Evolutionary conservation across 2,329 filamentous ascomycete species (phyloP), one percentile per base, ranked within the genome.

Genomic region (Dactylellina cionopaga): DNA sequence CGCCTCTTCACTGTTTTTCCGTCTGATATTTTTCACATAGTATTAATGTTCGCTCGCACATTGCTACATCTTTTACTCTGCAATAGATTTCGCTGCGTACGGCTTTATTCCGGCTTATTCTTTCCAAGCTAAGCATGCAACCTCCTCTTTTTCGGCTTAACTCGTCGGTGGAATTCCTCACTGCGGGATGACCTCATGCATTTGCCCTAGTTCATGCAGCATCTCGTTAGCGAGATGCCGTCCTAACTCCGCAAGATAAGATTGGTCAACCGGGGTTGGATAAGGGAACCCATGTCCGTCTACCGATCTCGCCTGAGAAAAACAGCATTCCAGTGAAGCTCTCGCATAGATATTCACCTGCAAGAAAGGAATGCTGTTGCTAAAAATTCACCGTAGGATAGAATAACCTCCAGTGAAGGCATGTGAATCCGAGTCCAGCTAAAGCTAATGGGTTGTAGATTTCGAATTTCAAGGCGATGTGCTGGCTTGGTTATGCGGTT

Each of bases 181-280:
- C 65, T 71, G 56, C 56, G 47, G 56, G 47, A 62, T 71, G 65
- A 71, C 58, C 65, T 71, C 65, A 71, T 69, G 47, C 47, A 55
- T 31, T 22, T 54, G 39, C 51, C 27, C 29, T 17, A 25, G 33
- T 27, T 13, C 6, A 43, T 39, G 43, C 13, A 10, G 64, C 56
- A 55, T 29, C n/a, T 9, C 19, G 31, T 41, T 51, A 56, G 65
- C 65, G 65, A 71, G 65, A 62, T 71, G 65, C 56, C 65, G 65
- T 47, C 41, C 65, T 47, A 25, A 44, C 51, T 71, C 65, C 65
- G 65, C 54, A 43, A 27, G 65, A 63, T 71, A 71, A 63, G 31
- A 43, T 13, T 24, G n/a, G 25, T 31, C 29, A 33, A 41, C 60
- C 52, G 33, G 60, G 60, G 56, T 52, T 69, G 46, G 63, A 44